phyloP scores from a whole-genome alignment of 257 asterid species.

The Buddleja alternifolia region DNA sequence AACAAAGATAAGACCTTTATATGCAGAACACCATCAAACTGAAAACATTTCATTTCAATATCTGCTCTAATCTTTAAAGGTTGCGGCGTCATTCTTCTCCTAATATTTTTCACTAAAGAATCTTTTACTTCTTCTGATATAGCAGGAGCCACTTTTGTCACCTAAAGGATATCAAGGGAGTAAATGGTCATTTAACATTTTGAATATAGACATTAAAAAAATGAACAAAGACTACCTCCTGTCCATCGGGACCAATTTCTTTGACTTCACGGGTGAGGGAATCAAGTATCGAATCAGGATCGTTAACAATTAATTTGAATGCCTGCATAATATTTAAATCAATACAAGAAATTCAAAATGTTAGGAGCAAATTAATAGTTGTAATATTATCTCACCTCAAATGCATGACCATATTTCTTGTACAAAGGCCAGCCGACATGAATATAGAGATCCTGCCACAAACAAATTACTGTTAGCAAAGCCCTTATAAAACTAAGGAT shows the following conservation, averaged over 20 bases:
- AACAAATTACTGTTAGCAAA: conserved; percentile 29
- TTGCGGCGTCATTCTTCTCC: conserved; percentile 98
- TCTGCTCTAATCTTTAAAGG: conserved; percentile 90
- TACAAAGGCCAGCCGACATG: conserved; percentile 97
- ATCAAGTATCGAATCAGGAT: conserved; percentile 87
- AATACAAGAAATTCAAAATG: neutral
- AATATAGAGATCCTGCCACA: conserved; percentile 80
- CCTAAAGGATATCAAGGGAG: conserved; percentile 41
- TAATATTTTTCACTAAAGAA: conserved; percentile 74
- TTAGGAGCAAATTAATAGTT: neutral
- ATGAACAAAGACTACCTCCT: conserved; percentile 58
- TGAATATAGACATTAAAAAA: neutral
- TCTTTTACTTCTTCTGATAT: conserved; percentile 79
- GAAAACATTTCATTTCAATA: conserved; percentile 90
- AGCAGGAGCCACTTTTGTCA: conserved; percentile 85
- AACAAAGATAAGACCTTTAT: conserved; percentile 61
- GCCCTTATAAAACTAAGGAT: neutral
- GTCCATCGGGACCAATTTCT: conserved; percentile 90
- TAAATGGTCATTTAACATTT: conserved; percentile 11
- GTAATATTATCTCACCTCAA: conserved; percentile 64
- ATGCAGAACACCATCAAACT: conserved; percentile 96
- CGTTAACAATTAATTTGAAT: conserved; percentile 78
- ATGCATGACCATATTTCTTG: conserved; percentile 93
- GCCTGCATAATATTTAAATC: conserved; percentile 54
- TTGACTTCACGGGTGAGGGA: conserved; percentile 90